A percentile compares a stretch with the other conserved stretches of the same genome.
Evolutionary conservation across 2,329 filamentous ascomycete species (phyloP).

Genomic region (Alternaria angustiovoidea): DNA sequence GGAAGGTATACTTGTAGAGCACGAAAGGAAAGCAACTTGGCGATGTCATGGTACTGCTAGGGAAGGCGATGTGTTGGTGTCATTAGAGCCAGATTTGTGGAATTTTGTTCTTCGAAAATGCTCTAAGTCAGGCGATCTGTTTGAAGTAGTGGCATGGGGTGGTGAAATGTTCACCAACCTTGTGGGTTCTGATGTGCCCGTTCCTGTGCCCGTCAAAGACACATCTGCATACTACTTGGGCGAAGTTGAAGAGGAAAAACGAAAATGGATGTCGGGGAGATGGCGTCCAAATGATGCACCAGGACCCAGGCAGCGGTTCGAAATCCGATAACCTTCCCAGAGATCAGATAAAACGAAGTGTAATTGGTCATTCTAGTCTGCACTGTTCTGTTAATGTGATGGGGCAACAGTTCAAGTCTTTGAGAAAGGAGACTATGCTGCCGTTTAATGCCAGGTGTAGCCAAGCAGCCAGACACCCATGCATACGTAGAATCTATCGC

Average conservation of each 20-base stretch:
- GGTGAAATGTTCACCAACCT: neutral
- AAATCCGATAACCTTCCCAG: neutral
- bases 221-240: neutral
- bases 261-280: too few relatives aligned
- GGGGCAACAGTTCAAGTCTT: too few relatives aligned
- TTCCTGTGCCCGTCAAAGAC: neutral
- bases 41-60: neutral
- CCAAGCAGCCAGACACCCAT: too few relatives aligned
- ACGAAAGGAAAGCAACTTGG: neutral
- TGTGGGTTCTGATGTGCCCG: too few relatives aligned
- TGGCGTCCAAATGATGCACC: neutral
- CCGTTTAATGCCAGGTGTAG: too few relatives aligned
- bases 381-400: neutral
- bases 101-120: neutral
- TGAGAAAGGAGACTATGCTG: too few relatives aligned
- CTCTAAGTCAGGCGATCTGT: neutral
- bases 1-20: neutral
- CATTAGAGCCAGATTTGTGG: neutral
- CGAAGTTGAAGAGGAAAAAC: too few relatives aligned
- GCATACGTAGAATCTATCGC: too few relatives aligned
- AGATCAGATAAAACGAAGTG: neutral
- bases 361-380: neutral
- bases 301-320: neutral
- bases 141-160: neutral
- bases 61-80: neutral